Evolutionary conservation across 176 grass and related monocot genomes (phyloP).

Genomic region (Elaeis guineensis): DNA sequence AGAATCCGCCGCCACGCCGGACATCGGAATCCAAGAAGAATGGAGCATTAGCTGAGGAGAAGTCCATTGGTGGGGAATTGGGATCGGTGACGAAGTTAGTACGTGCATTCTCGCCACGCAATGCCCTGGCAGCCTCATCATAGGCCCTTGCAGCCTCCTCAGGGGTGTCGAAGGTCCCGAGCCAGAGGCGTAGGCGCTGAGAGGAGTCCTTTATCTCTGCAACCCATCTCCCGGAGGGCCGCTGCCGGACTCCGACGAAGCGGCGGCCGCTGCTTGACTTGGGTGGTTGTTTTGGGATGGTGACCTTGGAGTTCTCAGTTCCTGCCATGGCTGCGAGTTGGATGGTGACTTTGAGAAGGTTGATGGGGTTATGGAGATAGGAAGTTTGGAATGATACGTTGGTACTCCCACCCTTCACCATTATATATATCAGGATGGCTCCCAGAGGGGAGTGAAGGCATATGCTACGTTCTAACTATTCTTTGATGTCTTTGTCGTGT

Average conservation of each 20-base stretch:
- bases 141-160: no score
- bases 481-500: slow-evolving; percentile 21
- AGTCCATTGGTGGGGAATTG: no score
- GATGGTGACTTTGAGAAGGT: background rate
- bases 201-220: slow-evolving; percentile 64
- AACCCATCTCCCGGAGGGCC: slow-evolving; percentile 50
- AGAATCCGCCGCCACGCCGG: background rate
- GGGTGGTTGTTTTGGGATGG: background rate
- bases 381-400: slow-evolving; percentile 6
- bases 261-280: slow-evolving; percentile 14
- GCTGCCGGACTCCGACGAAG: slow-evolving; percentile 44
- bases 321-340: background rate
- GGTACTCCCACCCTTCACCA: background rate
- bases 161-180: no score
- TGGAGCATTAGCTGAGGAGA: no score
- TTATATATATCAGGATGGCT: background rate
- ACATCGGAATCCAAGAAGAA: background rate
- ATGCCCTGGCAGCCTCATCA: slow-evolving; percentile 37
- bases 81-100: slow-evolving; percentile 42
- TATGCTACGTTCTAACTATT: slow-evolving; percentile 21
- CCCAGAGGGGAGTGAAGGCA: slow-evolving; percentile 14
- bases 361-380: background rate
- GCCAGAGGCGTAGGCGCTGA: slow-evolving; percentile 12
- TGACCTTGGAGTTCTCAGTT: background rate
- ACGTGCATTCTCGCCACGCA: slow-evolving; percentile 40